These are phyloP conservation scores for Lactuca sativa DNA, from an alignment of 129 eudicot genomes.

Conservation along the genomic window DNA sequence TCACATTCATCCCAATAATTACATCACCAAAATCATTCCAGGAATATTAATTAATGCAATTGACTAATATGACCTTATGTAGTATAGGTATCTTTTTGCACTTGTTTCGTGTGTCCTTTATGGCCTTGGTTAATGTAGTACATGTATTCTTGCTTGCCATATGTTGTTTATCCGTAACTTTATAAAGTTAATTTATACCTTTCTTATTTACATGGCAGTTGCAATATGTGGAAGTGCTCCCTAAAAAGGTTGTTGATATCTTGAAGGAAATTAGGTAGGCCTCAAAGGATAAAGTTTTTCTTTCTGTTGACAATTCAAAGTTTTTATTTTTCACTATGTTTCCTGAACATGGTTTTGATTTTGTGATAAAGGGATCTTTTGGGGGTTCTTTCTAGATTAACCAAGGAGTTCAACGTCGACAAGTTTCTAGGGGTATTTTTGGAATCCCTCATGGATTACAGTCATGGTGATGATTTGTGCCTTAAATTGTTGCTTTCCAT, in stretches of 20 bases:
- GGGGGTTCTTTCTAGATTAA: no score
- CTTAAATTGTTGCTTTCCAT: no score
- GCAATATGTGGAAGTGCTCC: constrained; percentile 67
- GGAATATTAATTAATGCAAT: neutral
- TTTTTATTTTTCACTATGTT: no score
- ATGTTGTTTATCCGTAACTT: no score
- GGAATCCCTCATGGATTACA: constrained; percentile 46
- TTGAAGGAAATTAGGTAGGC: constrained; percentile 60
- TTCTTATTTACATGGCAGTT: constrained; percentile 40
- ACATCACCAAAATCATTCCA: constrained; percentile 18
- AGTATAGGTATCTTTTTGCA: constrained; percentile 27
- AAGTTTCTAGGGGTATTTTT: no score
- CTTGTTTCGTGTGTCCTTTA: constrained; percentile 58
- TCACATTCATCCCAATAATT: constrained; percentile 24
- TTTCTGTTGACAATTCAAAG: no score
- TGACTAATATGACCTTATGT: no score
- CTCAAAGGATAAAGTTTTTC: neutral
- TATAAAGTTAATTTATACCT: neutral
- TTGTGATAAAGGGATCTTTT: no score
- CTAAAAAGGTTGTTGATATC: constrained; percentile 69
- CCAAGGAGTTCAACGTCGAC: no score
- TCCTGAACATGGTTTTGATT: no score
- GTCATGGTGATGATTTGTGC: constrained; percentile 52
- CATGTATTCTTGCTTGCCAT: constrained; percentile 48
- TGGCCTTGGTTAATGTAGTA: constrained; percentile 67